Evolutionary conservation across 164 flowering plant genomes (phyloP).

Genomic region (Piper longum): DNA sequence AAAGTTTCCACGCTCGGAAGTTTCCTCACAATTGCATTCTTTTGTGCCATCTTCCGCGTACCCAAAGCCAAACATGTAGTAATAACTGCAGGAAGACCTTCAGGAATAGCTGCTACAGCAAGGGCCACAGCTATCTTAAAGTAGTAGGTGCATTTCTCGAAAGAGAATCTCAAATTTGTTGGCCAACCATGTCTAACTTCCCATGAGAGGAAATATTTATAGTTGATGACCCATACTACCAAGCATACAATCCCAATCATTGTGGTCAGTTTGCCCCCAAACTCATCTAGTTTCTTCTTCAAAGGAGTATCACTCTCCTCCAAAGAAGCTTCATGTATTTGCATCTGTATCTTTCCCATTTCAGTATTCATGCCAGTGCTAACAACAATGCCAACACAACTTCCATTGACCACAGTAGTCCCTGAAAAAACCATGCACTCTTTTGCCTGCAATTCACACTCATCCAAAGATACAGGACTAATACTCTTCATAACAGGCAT

Average conservation of each 20-base stretch:
- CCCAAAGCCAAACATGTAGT: conserved; percentile 89
- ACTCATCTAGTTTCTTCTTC: conserved; percentile 83
- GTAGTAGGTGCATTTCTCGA: conserved; percentile 82
- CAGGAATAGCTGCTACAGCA: conserved; percentile 95
- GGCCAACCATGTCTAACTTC: conserved; percentile 69
- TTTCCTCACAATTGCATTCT: conserved; percentile 80
- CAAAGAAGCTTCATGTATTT: conserved; percentile 82
- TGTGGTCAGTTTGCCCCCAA: conserved; percentile 66
- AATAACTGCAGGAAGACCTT: conserved; percentile 92
- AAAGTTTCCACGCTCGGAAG: conserved; percentile 90
- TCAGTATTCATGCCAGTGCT: conserved; percentile 75
- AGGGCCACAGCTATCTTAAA: conserved; percentile 86
- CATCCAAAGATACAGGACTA: conserved; percentile 35
- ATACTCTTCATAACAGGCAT: conserved; percentile 69
- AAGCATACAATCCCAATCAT: conserved; percentile 72
- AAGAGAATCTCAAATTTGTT: conserved; percentile 52
- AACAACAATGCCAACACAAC: conserved; percentile 54
- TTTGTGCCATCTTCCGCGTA: conserved; percentile 85
- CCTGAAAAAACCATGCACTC: conserved; percentile 88
- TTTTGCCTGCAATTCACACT: conserved; percentile 80
- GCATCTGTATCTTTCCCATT: conserved; percentile 78
- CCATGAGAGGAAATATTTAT: conserved; percentile 70
- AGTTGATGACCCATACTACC: conserved; percentile 71
- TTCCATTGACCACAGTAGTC: conserved; percentile 78
- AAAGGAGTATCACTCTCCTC: conserved; percentile 72